A percentile compares a stretch with the other conserved stretches of the same genome.
Evolutionary conservation across 225 moss, liverwort and hornwort species (phyloP).

Genomic region (Physcomitrium patens): DNA sequence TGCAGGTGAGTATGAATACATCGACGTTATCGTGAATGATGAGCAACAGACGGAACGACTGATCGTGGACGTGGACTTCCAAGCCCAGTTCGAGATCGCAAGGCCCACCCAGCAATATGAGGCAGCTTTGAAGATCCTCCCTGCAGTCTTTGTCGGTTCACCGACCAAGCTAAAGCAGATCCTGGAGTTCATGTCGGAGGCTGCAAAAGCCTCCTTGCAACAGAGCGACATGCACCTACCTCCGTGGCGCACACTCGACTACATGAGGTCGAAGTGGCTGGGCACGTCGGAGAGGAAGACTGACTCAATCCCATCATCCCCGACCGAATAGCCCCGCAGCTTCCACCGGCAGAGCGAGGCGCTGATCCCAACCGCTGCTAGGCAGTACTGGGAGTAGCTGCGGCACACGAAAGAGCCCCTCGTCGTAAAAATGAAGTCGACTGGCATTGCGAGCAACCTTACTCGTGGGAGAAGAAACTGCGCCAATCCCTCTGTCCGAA

Average conservation of each 20-base stretch:
- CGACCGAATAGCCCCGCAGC: constrained; percentile 59
- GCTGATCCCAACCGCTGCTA: constrained; percentile 32
- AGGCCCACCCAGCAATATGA: constrained; percentile 72
- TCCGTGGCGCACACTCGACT: constrained; percentile 89
- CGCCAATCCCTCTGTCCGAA: constrained; percentile 37
- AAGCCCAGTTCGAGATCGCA: constrained; percentile 86
- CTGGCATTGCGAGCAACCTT: constrained; percentile 55
- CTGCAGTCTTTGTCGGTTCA: constrained; percentile 73
- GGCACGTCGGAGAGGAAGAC: constrained; percentile 53
- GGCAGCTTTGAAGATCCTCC: constrained; percentile 63
- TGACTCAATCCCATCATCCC: constrained; percentile 29
- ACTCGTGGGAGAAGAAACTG: constrained; percentile 52
- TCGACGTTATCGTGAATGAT: constrained; percentile 70
- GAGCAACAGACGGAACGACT: constrained; percentile 51
- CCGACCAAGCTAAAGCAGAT: constrained; percentile 64
- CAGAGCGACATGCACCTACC: constrained; percentile 90
- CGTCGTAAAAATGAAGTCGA: constrained; percentile 75
- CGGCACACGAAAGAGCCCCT: constrained; percentile 68
- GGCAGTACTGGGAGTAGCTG: constrained; percentile 70
- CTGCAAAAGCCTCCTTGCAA: constrained; percentile 71
- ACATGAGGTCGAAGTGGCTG: constrained; percentile 89
- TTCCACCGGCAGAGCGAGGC: constrained; percentile 52
- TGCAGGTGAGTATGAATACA: constrained; percentile 85
- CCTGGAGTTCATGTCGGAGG: constrained; percentile 85
- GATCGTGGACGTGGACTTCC: constrained; percentile 83